A percentile compares a stretch with the other conserved stretches of the same genome.
Conservation (phyloP, 192 early-diverging fungal genomes). For the Podila epigama region DNA sequence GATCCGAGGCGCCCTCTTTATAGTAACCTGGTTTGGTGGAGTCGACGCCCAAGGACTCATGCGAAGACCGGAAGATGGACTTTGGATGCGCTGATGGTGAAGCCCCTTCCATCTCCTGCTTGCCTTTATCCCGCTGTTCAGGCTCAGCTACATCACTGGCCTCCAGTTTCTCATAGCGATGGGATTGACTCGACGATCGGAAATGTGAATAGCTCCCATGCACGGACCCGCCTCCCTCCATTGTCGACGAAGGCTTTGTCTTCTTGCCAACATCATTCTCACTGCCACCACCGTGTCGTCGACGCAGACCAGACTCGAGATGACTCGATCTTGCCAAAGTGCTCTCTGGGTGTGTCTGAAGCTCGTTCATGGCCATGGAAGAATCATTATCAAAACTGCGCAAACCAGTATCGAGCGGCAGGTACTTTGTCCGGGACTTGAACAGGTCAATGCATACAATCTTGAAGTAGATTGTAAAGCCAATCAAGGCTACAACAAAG, state of each 20-base stretch:
- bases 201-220: background rate
- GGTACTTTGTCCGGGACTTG: slow-evolving; percentile 51
- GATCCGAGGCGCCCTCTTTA: background rate
- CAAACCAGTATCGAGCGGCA: slow-evolving; percentile 48
- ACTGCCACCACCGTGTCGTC: background rate
- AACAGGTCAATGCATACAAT: slow-evolving; percentile 54
- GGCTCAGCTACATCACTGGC: slow-evolving; percentile 5
- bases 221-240: too few relatives aligned
- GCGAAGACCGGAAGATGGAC: too few relatives aligned
- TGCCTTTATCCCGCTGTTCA: background rate
- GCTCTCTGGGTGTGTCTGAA: background rate
- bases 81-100: background rate
- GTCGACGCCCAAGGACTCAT: too few relatives aligned
- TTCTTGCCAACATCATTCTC: background rate
- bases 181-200: background rate
- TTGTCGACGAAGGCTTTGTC: background rate
- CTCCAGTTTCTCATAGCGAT: slow-evolving; percentile 19
- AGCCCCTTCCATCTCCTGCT: background rate
- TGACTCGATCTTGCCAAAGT: background rate
- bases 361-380: background rate
- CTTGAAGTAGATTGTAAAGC: slow-evolving; percentile 58
- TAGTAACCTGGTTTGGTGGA: background rate
- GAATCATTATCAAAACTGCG: slow-evolving; percentile 39
- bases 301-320: slow-evolving; percentile 6
- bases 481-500: slow-evolving; percentile 52